phyloP scores from a whole-genome alignment of 176 grass and related monocot species.

The Metroxylon sagu region DNA sequence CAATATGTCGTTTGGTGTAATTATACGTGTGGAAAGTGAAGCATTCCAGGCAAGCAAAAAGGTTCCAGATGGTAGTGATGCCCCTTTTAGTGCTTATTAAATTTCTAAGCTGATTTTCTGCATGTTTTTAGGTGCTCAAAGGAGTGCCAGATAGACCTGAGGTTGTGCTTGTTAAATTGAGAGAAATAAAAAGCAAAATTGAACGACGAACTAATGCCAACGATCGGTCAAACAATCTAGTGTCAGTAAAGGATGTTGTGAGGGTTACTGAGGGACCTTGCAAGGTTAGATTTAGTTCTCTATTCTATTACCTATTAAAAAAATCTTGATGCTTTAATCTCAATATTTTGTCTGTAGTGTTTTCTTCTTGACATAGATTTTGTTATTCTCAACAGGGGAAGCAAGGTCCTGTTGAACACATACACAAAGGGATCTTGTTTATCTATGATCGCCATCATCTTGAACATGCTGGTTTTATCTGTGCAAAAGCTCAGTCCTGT shows the following conservation, averaged over 20 bases:
- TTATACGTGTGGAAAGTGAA: slow-evolving; percentile 93
- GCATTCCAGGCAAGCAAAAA: slow-evolving; percentile 65
- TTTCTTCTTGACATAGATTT: not conserved
- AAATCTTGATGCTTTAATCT: no score
- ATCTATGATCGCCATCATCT: slow-evolving; percentile 96
- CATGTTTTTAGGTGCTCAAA: slow-evolving; percentile 75
- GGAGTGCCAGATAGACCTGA: slow-evolving; percentile 85
- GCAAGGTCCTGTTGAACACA: slow-evolving; percentile 97
- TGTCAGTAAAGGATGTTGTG: slow-evolving; percentile 90
- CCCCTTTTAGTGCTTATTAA: not conserved
- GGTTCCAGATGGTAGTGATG: not conserved
- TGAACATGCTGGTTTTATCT: slow-evolving; percentile 95
- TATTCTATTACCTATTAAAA: not conserved
- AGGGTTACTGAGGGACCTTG: slow-evolving; percentile 80
- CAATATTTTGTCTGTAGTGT: no score
- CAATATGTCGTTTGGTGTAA: slow-evolving; percentile 91
- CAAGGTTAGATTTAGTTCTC: slow-evolving; percentile 37
- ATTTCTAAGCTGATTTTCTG: not conserved
- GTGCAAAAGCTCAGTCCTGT: slow-evolving; percentile 91
- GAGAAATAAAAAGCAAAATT: slow-evolving; percentile 96
- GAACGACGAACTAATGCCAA: slow-evolving; percentile 56
- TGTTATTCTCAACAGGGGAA: slow-evolving; percentile 60
- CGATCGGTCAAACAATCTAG: slow-evolving; percentile 68
- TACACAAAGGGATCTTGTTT: slow-evolving; percentile 83
- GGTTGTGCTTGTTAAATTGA: slow-evolving; percentile 83